Conservation (phyloP, 228 moss, liverwort and hornwort genomes). For the Sphagnum magellanicum region DNA sequence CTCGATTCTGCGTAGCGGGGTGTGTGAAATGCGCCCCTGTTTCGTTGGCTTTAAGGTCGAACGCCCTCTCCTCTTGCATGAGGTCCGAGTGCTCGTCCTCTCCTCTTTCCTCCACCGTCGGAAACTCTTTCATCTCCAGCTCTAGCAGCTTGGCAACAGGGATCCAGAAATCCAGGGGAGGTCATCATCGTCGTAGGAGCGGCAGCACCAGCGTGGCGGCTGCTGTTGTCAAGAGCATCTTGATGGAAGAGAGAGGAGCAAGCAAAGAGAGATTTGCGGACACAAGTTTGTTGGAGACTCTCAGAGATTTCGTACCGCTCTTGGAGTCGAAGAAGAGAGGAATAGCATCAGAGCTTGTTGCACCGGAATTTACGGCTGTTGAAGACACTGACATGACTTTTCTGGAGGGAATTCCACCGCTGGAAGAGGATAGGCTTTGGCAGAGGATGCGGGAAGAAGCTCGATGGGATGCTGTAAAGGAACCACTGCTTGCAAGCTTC, state of each 20-base stretch:
- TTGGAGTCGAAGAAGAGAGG: conserved; percentile 21
- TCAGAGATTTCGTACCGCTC: conserved; percentile 27
- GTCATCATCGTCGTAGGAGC: too few relatives aligned
- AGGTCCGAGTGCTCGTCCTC: conserved; percentile 52
- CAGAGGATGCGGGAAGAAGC: conserved; percentile 47
- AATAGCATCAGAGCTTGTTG: conserved; percentile 12
- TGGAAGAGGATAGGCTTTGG: conserved; percentile 44
- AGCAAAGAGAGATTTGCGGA: conserved; percentile 18
- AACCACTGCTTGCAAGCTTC: conserved; percentile 48
- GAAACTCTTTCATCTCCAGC: conserved; percentile 14
- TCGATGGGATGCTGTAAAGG: conserved; percentile 44
- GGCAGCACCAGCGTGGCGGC: too few relatives aligned
- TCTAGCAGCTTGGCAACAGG: conserved; percentile 7
- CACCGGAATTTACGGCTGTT: conserved; percentile 7
- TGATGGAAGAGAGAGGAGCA: conserved; percentile 52
- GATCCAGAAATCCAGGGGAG: too few relatives aligned
- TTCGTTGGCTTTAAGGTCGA: conserved; percentile 40
- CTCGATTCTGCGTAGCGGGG: conserved; percentile 28
- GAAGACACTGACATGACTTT: conserved; percentile 12
- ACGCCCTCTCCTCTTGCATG: conserved; percentile 22
- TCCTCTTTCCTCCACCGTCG: conserved; percentile 13
- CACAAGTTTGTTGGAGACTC: conserved; percentile 25
- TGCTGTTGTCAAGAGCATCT: conserved; percentile 1
- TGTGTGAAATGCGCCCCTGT: conserved; percentile 52
- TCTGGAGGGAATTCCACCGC: conserved; percentile 21